Evolutionary conservation across 2,329 filamentous ascomycete species (phyloP).

Genomic region (Beauveria pseudobassiana): DNA sequence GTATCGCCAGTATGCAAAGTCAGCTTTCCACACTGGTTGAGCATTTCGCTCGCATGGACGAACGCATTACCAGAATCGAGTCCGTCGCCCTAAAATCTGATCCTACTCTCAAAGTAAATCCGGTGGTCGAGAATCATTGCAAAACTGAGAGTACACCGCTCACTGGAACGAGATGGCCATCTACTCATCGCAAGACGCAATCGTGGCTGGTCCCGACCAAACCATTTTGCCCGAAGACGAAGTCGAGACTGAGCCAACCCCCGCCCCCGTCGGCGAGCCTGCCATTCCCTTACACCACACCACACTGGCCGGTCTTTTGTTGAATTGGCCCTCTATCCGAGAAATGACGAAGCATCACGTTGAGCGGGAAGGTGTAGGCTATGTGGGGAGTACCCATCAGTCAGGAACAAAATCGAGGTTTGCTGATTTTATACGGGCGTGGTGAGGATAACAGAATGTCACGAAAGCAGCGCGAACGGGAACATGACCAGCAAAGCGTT

Average conservation of each 20-base stretch:
- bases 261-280: constrained; percentile 52
- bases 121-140: constrained; percentile 13
- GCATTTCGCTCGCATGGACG: constrained; percentile 32
- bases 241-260: constrained; percentile 41
- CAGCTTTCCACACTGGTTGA: constrained; percentile 29
- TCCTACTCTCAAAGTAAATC: background rate
- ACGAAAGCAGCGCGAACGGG: constrained; percentile 35
- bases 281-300: constrained; percentile 81
- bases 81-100: constrained; percentile 8
- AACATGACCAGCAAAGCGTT: constrained; percentile 29
- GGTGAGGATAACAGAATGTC: constrained; percentile 65
- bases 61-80: constrained; percentile 29
- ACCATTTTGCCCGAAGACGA: constrained; percentile 32
- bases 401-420: constrained; percentile 64
- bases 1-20: constrained; percentile 35
- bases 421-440: constrained; percentile 68
- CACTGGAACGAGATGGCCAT: constrained; percentile 17
- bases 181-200: background rate
- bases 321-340: constrained; percentile 64
- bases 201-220: constrained; percentile 9
- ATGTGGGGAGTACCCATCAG: constrained; percentile 65
- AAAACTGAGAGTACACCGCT: constrained; percentile 20
- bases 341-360: constrained; percentile 50
- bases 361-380: constrained; percentile 41
- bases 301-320: constrained; percentile 76